Base-by-base conservation (phyloP, 805 yeast species). In the Ogataea parapolymorpha region DNA sequence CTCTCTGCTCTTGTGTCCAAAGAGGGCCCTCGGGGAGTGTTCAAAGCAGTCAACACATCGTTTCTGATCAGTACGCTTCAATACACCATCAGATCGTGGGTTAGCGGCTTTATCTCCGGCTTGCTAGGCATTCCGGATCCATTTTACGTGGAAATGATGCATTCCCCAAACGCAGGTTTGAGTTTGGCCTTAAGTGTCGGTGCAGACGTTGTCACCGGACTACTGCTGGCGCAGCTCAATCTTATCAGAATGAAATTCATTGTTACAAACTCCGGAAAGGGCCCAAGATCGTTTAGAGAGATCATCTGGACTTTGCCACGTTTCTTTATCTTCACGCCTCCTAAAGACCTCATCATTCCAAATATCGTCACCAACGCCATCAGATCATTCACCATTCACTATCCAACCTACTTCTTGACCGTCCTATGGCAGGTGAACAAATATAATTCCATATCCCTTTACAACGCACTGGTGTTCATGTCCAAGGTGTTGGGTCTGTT, bases 101-200 rank as follows among this genome's bases (percentile, higher is more conserved):
- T 89, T 35, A 84, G 95, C 0, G 96, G 96, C 3, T 77, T 90
- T 48, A 58, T 89, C 6, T 81, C 96, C 4, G 93, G 96, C 2
- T 66, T 86, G 33, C 61, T 85, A 38, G 82, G 85, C 14, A 77
- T 88, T 23, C 95, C 96, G 0, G 97, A 90, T 58, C 96, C 96
- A 3, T 79, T 80, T 46, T 83, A 88, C 59, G 80, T 88, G 51
- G 95, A 87, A 48, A 72, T 85, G 37, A 72, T 86, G 15, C 93
- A 85, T 54, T 82, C 93, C 9, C 78, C 89, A 3, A 88, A 83
- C 46, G 88, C 95, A 1, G 63, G 77, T 35, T 68, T 74, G 37
- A 79, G 91, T n/a, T 66, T 89, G 7, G 61, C 78, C 26, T 69
- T 88, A 7, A 79, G 88, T 4, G 72, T 88, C 1, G 63, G 78